Evolutionary conservation across 2,329 filamentous ascomycete species (phyloP).

Genomic region (Scolecobasidium constrictum): DNA sequence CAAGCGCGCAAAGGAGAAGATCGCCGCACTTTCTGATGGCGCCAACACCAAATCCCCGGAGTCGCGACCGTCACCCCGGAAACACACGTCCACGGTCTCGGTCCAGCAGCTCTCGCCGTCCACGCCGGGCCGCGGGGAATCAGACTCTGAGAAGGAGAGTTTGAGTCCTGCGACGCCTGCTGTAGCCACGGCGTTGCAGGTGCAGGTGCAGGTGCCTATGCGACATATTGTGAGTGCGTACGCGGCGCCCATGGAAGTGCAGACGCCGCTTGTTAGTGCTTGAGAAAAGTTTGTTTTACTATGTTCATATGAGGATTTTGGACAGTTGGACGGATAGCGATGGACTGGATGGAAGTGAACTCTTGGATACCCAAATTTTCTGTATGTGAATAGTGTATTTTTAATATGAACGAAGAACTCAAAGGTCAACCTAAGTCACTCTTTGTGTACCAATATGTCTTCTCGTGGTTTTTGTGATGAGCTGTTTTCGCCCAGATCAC

Average conservation of each 20-base stretch:
- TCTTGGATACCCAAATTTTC: no score
- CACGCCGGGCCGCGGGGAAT: background rate
- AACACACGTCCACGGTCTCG: background rate
- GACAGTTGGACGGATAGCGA: no score
- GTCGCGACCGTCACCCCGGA: background rate
- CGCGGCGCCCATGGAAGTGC: background rate
- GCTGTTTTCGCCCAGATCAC: no score
- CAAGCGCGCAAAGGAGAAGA: conserved; percentile 6
- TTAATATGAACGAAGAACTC: no score
- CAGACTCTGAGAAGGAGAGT: background rate
- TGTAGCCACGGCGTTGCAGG: background rate
- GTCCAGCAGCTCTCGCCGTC: background rate
- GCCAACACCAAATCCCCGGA: background rate
- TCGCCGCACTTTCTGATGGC: background rate
- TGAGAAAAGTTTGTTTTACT: no score
- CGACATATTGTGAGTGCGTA: background rate
- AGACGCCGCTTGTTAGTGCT: background rate
- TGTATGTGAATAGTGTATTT: no score
- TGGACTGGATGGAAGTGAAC: no score
- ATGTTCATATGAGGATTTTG: no score
- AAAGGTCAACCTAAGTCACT: no score
- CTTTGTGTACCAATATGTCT: no score
- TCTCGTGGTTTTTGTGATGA: no score
- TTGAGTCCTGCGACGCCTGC: background rate
- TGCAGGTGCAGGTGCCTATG: background rate